Conservation (phyloP, 495 filamentous ascomycete genomes). For the Lentithecium fluviatile region DNA sequence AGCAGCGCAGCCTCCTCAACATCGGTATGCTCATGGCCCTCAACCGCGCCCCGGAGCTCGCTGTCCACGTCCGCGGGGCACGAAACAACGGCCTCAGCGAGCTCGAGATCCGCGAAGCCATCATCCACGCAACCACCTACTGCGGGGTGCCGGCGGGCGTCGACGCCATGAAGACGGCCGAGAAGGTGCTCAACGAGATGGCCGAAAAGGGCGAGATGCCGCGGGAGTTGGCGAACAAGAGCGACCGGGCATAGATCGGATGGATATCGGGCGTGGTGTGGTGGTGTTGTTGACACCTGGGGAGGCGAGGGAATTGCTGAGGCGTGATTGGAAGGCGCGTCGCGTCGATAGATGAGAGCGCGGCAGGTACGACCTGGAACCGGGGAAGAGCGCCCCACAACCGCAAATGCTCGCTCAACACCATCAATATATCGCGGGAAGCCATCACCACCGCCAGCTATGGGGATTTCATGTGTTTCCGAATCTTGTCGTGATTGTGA, state of each 20-base stretch:
- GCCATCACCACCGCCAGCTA: background rate
- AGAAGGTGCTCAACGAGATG: conserved; percentile 41
- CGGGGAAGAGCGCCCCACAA: too few species aligned
- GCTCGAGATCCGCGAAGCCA: conserved; percentile 55
- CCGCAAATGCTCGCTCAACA: conserved; percentile 17
- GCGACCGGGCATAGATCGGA: conserved; percentile 20
- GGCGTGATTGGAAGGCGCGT: conserved; percentile 1
- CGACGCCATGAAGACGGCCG: conserved; percentile 49
- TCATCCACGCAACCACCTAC: conserved; percentile 56
- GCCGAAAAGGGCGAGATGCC: conserved; percentile 30
- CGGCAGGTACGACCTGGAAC: background rate
- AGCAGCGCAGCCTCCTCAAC: conserved; percentile 56
- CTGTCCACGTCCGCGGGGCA: conserved; percentile 53
- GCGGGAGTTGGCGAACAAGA: conserved; percentile 26
- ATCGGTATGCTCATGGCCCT: conserved; percentile 57
- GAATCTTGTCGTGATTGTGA: conserved; percentile 8
- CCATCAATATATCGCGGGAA: conserved; percentile 16
- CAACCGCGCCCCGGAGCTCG: conserved; percentile 54
- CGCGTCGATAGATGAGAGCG: background rate
- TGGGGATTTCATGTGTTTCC: conserved; percentile 14
- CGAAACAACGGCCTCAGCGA: conserved; percentile 56
- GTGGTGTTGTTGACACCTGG: background rate
- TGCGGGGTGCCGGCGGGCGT: conserved; percentile 59
- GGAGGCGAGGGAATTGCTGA: background rate
- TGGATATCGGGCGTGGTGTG: background rate